Percentiles rank a stretch among this genome's conserved stretches.
Conservation (phyloP, 257 asterid species). For the Solanum virginianum region DNA sequence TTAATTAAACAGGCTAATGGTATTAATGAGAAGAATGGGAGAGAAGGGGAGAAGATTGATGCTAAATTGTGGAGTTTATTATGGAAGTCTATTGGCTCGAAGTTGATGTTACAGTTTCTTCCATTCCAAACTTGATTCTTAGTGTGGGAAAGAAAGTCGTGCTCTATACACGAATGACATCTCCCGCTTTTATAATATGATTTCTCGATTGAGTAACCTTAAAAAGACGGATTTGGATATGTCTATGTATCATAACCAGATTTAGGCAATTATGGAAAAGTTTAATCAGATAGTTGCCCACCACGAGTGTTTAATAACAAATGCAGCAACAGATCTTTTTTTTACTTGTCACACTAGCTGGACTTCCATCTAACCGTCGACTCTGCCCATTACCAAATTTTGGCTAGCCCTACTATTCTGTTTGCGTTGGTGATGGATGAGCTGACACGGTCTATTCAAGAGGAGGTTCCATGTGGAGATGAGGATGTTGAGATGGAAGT, state of each 20-base stretch:
- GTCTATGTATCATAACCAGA: background rate
- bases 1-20: no score
- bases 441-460: no score
- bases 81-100: background rate
- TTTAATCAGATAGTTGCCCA: background rate
- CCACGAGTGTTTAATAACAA: background rate
- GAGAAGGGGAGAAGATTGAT: background rate
- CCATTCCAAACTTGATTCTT: background rate
- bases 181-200: background rate
- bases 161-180: background rate
- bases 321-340: no score
- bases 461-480: no score
- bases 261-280: no score
- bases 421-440: no score
- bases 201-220: background rate
- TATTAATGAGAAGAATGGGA: no score
- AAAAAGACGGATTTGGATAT: background rate
- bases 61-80: background rate
- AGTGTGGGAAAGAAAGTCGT: no score
- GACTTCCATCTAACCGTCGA: no score
- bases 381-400: background rate
- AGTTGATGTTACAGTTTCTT: background rate
- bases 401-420: background rate
- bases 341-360: no score
- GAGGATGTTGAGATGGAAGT: no score